A percentile compares a stretch with the other conserved stretches of the same genome.
Evolutionary conservation across 495 filamentous ascomycete species (phyloP).

Genomic region (Annulohypoxylon nitens): DNA sequence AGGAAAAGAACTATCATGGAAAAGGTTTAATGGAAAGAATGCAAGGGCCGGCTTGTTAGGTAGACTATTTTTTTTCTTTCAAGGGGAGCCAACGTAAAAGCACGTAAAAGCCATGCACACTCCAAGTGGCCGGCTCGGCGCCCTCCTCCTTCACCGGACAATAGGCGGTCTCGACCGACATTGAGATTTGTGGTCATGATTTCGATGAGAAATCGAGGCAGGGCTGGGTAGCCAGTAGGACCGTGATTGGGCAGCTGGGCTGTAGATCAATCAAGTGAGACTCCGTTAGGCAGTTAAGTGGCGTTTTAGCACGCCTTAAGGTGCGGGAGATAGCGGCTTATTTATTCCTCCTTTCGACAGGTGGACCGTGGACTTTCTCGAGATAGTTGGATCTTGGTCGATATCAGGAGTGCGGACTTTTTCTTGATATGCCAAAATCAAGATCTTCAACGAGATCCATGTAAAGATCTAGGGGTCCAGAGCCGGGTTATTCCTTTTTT

Average conservation of each 20-base stretch:
- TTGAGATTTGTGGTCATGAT: slow-evolving; percentile 45
- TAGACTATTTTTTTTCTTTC: slow-evolving; percentile 27
- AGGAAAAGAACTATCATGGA: slow-evolving; percentile 41
- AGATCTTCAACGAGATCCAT: slow-evolving; percentile 22
- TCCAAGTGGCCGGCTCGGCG: slow-evolving; percentile 40
- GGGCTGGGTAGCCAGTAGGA: slow-evolving; percentile 38
- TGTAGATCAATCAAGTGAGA: slow-evolving; percentile 53
- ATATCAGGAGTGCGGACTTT: slow-evolving; percentile 46
- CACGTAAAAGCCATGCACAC: slow-evolving; percentile 43
- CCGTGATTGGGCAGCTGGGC: slow-evolving; percentile 51
- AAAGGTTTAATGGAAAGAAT: slow-evolving; percentile 43
- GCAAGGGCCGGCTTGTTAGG: slow-evolving; percentile 43
- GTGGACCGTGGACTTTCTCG: slow-evolving; percentile 36
- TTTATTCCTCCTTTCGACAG: slow-evolving; percentile 37
- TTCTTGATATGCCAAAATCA: slow-evolving; percentile 20
- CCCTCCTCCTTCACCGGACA: slow-evolving; percentile 46
- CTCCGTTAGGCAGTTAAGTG: slow-evolving; percentile 48
- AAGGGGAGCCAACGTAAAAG: slow-evolving; percentile 40
- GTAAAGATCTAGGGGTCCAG: slow-evolving; percentile 16
- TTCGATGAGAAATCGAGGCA: slow-evolving; percentile 45
- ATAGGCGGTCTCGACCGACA: slow-evolving; percentile 45
- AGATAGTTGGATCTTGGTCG: slow-evolving; percentile 6
- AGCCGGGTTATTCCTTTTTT: slow-evolving; percentile 25
- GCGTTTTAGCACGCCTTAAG: slow-evolving; percentile 43
- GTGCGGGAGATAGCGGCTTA: slow-evolving; percentile 45